Conservation (phyloP, 2,329 filamentous ascomycete genomes). For the Talaromyces marneffei region DNA sequence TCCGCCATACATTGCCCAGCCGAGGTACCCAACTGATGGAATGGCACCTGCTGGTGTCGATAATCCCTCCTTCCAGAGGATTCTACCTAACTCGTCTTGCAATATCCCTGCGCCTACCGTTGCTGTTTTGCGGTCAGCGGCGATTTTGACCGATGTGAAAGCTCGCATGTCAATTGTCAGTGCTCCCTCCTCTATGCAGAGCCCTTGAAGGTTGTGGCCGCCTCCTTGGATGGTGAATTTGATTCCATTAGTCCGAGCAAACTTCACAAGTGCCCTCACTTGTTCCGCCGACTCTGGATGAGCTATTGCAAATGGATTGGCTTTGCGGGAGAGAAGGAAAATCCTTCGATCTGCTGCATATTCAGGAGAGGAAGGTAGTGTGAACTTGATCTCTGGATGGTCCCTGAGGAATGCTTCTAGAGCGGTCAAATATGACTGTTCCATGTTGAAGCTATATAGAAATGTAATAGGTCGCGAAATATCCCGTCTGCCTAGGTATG, state of each 20-base stretch:
- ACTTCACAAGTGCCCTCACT: conserved; percentile 20
- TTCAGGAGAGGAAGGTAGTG: conserved; percentile 5
- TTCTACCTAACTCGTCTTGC: conserved; percentile 22
- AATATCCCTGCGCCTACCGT: conserved; percentile 35
- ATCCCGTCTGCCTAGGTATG: neutral
- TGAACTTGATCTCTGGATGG: conserved; percentile 8
- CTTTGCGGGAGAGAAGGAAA: neutral
- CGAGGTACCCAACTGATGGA: conserved; percentile 31
- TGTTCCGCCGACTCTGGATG: conserved; percentile 24
- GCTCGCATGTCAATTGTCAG: conserved; percentile 37
- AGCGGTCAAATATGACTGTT: neutral
- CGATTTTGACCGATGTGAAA: conserved; percentile 28
- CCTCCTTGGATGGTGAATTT: conserved; percentile 28
- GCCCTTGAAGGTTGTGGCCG: conserved; percentile 33
- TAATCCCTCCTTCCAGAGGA: conserved; percentile 26
- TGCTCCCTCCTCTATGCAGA: conserved; percentile 26
- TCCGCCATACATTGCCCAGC: conserved; percentile 36
- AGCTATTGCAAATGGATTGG: conserved; percentile 19
- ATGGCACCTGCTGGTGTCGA: conserved; percentile 21
- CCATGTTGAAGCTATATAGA: neutral
- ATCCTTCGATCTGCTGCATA: conserved; percentile 1
- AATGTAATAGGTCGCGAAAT: neutral
- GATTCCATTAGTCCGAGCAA: conserved; percentile 17
- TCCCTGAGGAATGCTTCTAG: conserved; percentile 2
- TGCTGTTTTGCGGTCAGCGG: conserved; percentile 24